A percentile compares a stretch with the other conserved stretches of the same genome.
phyloP scores from a whole-genome alignment of 2,329 filamentous ascomycete genomes.

The Penicillium sp. region DNA sequence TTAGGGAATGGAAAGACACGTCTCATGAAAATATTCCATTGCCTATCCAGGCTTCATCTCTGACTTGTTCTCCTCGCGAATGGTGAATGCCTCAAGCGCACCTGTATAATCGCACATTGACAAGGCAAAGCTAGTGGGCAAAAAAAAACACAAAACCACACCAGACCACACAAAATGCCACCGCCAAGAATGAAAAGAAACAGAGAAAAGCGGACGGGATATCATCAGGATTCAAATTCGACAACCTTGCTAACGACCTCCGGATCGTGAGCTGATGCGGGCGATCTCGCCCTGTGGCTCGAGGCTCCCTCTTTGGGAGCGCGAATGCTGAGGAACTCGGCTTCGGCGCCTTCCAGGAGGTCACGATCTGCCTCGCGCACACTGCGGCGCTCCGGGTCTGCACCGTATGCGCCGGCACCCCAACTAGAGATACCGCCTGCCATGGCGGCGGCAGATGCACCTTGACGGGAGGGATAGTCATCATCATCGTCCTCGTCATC shows the following conservation, averaged over 20 bases:
- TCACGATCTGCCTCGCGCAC: constrained; percentile 72
- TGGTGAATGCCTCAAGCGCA: background rate
- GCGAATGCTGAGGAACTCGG: constrained; percentile 66
- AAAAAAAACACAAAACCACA: constrained; percentile 8
- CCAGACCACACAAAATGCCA: background rate
- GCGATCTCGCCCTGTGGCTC: constrained; percentile 14
- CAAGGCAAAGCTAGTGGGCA: constrained; percentile 11
- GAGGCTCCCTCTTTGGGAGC: constrained; percentile 41
- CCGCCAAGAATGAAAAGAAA: background rate
- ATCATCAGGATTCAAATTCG: constrained; percentile 45
- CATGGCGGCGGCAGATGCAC: constrained; percentile 35
- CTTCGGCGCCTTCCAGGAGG: constrained; percentile 75
- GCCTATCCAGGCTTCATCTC: background rate
- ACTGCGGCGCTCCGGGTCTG: constrained; percentile 67
- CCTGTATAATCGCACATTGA: constrained; percentile 18
- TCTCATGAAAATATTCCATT: background rate
- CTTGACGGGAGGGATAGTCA: constrained; percentile 52
- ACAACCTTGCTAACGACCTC: constrained; percentile 46
- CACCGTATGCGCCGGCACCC: constrained; percentile 53
- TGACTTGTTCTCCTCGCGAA: background rate
- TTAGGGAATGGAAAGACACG: background rate
- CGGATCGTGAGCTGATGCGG: constrained; percentile 30
- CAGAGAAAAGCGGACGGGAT: constrained; percentile 9
- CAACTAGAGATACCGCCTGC: constrained; percentile 45
- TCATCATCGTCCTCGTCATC: constrained; percentile 74